Percentiles rank a stretch among this genome's conserved stretches.
Evolutionary conservation across 1,139 yeast species (phyloP).

Genomic region (Pichia sp.): DNA sequence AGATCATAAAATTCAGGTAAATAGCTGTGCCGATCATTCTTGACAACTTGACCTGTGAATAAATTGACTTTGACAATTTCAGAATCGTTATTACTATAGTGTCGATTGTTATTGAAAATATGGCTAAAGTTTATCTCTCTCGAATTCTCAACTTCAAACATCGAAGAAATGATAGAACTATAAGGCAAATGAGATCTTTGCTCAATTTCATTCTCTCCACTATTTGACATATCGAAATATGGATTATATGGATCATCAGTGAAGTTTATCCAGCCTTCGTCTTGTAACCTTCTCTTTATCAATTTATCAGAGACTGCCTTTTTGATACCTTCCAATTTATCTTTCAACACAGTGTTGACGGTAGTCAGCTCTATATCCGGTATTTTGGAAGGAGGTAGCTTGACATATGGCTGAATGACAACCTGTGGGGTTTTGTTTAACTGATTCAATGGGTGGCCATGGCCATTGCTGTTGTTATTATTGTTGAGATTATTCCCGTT

Average conservation of each 20-base stretch:
- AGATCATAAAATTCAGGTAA: constrained; percentile 45
- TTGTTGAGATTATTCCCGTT: not conserved
- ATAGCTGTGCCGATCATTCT: constrained; percentile 34
- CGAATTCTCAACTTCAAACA: constrained; percentile 64
- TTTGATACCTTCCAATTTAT: constrained; percentile 73
- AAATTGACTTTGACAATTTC: constrained; percentile 44
- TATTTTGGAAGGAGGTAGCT: constrained; percentile 82
- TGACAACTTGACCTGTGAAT: constrained; percentile 34
- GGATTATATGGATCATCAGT: constrained; percentile 93
- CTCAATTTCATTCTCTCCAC: constrained; percentile 39
- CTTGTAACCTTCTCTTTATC: constrained; percentile 66
- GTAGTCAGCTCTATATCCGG: constrained; percentile 90
- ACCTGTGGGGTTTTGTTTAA: constrained; percentile 18
- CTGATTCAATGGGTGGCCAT: not conserved
- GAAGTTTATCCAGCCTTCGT: constrained; percentile 67
- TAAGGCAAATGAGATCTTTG: constrained; percentile 70
- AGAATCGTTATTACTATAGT: constrained; percentile 31
- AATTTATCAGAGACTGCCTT: constrained; percentile 80
- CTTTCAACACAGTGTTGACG: constrained; percentile 68
- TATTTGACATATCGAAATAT: constrained; percentile 64
- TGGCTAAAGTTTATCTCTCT: constrained; percentile 44
- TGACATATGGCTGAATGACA: constrained; percentile 71
- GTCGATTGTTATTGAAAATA: constrained; percentile 35
- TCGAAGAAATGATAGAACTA: constrained; percentile 72
- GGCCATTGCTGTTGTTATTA: constrained; percentile 10